Evolutionary conservation across 164 flowering plant species (phyloP).

Genomic region (Cinnamomum micranthum): DNA sequence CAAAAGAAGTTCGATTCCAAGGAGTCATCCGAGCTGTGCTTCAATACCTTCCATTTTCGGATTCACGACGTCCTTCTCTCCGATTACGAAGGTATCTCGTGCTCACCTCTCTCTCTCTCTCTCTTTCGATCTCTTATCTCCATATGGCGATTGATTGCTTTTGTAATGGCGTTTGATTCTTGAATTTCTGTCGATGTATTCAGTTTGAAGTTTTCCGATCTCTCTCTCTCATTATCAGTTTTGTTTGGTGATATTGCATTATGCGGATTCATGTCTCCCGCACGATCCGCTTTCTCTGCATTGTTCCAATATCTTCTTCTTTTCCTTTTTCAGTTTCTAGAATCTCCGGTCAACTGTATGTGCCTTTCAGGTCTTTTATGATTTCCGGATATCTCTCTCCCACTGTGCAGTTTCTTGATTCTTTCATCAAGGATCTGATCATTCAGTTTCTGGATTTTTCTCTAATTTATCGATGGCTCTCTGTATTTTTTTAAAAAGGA

Average conservation of each 20-base stretch:
- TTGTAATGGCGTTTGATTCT: not conserved
- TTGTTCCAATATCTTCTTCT: not conserved
- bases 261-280: not conserved
- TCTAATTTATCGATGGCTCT: too few relatives aligned
- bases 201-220: too few relatives aligned
- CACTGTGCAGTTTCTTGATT: too few relatives aligned
- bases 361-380: not conserved
- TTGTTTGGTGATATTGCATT: not conserved
- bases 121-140: not conserved
- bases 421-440: too few relatives aligned
- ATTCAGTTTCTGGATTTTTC: too few relatives aligned
- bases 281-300: not conserved
- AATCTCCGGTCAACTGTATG: not conserved
- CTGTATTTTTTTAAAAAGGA: too few relatives aligned
- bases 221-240: too few relatives aligned
- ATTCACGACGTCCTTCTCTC: constrained; percentile 70
- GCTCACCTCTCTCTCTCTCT: not conserved
- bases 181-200: not conserved
- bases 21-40: constrained; percentile 43
- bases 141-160: too few relatives aligned
- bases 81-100: constrained; percentile 47
- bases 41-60: constrained; percentile 64
- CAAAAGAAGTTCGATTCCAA: constrained; percentile 48
- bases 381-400: not conserved
- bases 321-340: not conserved